Evolutionary conservation across 2,329 filamentous ascomycete genomes (phyloP).

Genomic region (Diaporthe citrichinensis): DNA sequence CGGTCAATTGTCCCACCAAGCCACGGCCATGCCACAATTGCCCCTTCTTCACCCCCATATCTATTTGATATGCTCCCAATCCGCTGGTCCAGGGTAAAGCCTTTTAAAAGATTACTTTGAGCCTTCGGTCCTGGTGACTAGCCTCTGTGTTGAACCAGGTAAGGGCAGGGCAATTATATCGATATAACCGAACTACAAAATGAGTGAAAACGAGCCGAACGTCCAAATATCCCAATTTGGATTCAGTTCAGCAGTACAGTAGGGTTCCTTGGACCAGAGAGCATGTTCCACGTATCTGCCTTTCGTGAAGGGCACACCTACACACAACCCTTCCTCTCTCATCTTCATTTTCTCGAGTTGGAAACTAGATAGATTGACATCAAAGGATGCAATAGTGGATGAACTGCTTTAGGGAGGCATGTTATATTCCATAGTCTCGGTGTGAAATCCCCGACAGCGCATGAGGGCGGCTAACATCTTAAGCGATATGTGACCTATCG

Average conservation of each 20-base stretch:
- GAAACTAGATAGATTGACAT: no score
- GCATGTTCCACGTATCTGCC: no score
- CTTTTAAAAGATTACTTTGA: no score
- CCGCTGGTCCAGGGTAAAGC: no score
- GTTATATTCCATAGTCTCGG: not conserved
- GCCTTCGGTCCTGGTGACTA: not conserved
- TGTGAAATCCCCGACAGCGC: not conserved
- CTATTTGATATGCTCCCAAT: no score
- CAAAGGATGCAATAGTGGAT: not conserved
- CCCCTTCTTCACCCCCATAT: no score
- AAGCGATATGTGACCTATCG: not conserved
- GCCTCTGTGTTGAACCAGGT: not conserved
- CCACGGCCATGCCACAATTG: no score
- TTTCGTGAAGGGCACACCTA: not conserved
- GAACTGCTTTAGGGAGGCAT: not conserved
- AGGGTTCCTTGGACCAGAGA: not conserved
- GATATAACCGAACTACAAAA: not conserved
- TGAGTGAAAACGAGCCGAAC: not conserved
- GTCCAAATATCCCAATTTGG: not conserved
- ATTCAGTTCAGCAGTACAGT: not conserved
- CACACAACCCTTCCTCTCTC: not conserved
- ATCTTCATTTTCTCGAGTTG: not conserved
- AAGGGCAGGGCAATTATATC: not conserved
- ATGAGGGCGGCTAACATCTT: not conserved
- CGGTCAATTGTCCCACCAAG: no score